These are phyloP conservation scores for Hypomyces rosellus DNA, from an alignment of 2,329 filamentous ascomycete genomes.

Conservation along the genomic window DNA sequence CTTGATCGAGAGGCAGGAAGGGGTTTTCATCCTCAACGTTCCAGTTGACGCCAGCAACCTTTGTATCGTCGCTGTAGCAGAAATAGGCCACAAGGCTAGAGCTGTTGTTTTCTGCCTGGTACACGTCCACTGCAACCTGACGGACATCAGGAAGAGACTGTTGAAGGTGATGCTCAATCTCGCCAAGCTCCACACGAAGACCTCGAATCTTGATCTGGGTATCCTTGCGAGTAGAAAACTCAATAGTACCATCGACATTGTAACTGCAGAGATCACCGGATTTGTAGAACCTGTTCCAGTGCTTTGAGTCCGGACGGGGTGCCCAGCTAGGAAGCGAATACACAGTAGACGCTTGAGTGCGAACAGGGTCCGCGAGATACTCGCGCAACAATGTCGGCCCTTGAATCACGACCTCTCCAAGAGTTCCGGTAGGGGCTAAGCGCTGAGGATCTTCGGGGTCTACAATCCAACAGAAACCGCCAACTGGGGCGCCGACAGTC, in stretches of 20 bases:
- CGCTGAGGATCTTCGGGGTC: background rate
- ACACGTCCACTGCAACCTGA: constrained; percentile 4
- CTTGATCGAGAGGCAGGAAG: background rate
- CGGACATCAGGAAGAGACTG: background rate
- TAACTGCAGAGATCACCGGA: constrained; percentile 7
- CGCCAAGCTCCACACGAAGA: constrained; percentile 5
- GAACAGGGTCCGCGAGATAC: background rate
- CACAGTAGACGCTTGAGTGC: background rate
- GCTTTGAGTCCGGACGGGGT: background rate
- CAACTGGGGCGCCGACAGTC: background rate
- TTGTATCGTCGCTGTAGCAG: background rate
- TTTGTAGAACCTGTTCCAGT: constrained; percentile 1
- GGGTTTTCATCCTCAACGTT: background rate
- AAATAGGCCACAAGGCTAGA: background rate
- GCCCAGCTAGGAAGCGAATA: background rate
- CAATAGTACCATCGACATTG: constrained; percentile 4
- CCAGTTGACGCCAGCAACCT: background rate
- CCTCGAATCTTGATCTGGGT: constrained; percentile 8
- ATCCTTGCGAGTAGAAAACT: constrained; percentile 3
- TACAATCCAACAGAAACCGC: constrained; percentile 8
- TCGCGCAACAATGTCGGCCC: background rate
- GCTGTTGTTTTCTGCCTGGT: background rate
- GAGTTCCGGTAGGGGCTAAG: background rate
- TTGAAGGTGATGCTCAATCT: constrained; percentile 6
- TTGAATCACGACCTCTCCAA: constrained; percentile 7